Evolutionary conservation across 768 basidiomycete species (phyloP).

Genomic region (Amanita molliuscula): DNA sequence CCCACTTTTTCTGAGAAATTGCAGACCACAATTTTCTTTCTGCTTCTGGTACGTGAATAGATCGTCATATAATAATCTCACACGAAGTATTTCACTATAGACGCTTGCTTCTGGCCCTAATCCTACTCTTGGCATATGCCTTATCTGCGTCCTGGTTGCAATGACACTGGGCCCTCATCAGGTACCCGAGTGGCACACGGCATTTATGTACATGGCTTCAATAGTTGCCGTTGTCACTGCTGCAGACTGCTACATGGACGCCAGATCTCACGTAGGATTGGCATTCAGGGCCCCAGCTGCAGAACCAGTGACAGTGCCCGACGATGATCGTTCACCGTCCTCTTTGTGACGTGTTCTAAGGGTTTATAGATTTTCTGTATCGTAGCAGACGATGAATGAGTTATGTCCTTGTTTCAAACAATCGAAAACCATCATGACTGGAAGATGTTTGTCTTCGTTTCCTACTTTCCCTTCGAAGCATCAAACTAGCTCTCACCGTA

Average conservation of each 20-base stretch:
- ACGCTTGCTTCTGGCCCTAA: slow-evolving; percentile 27
- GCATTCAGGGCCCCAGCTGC: neutral
- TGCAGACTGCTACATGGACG: slow-evolving; percentile 4
- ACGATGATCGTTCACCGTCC: neutral
- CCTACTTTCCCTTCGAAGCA: no score
- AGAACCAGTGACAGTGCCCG: slow-evolving; percentile 10
- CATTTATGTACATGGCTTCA: slow-evolving; percentile 16
- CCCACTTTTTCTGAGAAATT: slow-evolving; percentile 16
- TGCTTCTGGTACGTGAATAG: slow-evolving; percentile 19
- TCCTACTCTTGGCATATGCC: slow-evolving; percentile 22
- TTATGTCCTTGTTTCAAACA: no score
- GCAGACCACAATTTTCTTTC: slow-evolving; percentile 16
- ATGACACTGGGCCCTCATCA: slow-evolving; percentile 17
- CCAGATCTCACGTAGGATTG: neutral
- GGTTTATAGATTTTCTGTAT: no score
- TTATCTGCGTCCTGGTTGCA: slow-evolving; percentile 21
- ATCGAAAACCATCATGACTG: no score
- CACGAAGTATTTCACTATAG: slow-evolving; percentile 10
- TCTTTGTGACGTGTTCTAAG: neutral
- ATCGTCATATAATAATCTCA: neutral
- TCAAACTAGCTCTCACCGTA: no score
- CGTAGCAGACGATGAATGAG: no score
- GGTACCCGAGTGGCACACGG: slow-evolving; percentile 14
- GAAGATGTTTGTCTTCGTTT: no score
- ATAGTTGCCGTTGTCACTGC: slow-evolving; percentile 11